phyloP scores from a whole-genome alignment of 164 flowering plant genomes.

The Tetracentron sinense region DNA sequence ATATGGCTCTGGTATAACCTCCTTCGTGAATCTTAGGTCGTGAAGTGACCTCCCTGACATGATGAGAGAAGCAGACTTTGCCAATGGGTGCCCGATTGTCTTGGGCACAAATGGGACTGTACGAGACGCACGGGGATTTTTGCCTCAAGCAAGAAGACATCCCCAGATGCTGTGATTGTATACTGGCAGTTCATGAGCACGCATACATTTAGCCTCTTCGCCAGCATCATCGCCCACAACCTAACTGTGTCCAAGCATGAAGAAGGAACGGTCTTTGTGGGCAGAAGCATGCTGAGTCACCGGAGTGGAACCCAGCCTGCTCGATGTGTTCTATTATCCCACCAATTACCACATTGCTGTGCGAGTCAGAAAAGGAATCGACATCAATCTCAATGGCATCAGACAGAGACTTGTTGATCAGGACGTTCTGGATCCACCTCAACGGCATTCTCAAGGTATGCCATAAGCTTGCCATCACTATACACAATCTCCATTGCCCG shows the following conservation, averaged over 20 bases:
- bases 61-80: slow-evolving; percentile 87
- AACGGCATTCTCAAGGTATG: slow-evolving; percentile 74
- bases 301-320: slow-evolving; percentile 96
- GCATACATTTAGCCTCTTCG: slow-evolving; percentile 71
- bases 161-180: slow-evolving; percentile 73
- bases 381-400: slow-evolving; percentile 94
- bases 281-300: slow-evolving; percentile 91
- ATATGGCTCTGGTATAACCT: slow-evolving; percentile 77
- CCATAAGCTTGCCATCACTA: slow-evolving; percentile 63
- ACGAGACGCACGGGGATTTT: slow-evolving; percentile 93
- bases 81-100: slow-evolving; percentile 91
- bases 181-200: slow-evolving; percentile 98
- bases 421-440: slow-evolving; percentile 78
- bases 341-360: slow-evolving; percentile 89
- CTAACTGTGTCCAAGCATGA: slow-evolving; percentile 71
- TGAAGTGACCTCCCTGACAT: slow-evolving; percentile 87
- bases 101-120: slow-evolving; percentile 96
- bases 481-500: slow-evolving; percentile 95
- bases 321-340: slow-evolving; percentile 99
- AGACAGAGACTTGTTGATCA: slow-evolving; percentile 70
- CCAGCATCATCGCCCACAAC: slow-evolving; percentile 74
- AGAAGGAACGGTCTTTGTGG: slow-evolving; percentile 68
- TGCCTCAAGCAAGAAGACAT: slow-evolving; percentile 86
- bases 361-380: slow-evolving; percentile 75
- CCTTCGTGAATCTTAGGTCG: slow-evolving; percentile 63